Evolutionary conservation across 2,329 filamentous ascomycete species (phyloP).

Genomic region (Calonectria hongkongensis): DNA sequence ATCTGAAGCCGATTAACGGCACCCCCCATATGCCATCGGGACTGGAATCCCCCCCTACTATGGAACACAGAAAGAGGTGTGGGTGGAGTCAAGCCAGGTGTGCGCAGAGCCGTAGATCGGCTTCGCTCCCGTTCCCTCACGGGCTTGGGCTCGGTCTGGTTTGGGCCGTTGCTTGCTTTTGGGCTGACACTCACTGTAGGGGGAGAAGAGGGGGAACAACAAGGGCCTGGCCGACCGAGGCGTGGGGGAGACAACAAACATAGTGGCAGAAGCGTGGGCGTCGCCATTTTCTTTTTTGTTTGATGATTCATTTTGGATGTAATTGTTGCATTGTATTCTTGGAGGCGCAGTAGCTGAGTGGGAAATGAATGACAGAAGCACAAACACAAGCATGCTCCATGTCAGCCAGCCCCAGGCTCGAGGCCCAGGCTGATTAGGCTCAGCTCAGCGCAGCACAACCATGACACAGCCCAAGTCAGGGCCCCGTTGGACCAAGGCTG

Average conservation of each 20-base stretch:
- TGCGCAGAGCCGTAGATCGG: conserved; percentile 3
- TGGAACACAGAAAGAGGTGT: not conserved
- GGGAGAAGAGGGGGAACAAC: conserved; percentile 29
- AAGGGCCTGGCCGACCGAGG: conserved; percentile 12
- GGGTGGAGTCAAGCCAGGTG: not conserved
- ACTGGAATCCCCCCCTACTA: conserved; percentile 8
- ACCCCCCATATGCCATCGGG: conserved; percentile 7
- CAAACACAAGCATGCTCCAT: conserved; percentile 28
- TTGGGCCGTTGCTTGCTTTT: conserved; percentile 22
- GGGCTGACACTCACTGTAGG: conserved; percentile 34
- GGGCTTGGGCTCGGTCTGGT: conserved; percentile 12
- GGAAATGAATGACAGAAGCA: conserved; percentile 27
- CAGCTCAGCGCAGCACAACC: conserved; percentile 24
- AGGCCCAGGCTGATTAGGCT: conserved; percentile 21
- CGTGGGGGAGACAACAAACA: conserved; percentile 39
- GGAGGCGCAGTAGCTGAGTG: conserved; percentile 30
- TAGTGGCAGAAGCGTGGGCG: conserved; percentile 1
- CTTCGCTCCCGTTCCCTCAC: conserved; percentile 10
- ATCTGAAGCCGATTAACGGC: conserved; percentile 18
- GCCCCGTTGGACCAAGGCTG: conserved; percentile 17
- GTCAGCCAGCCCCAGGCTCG: conserved; percentile 32
- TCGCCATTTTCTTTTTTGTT: conserved; percentile 10
- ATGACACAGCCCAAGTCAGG: conserved; percentile 15
- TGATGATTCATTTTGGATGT: conserved; percentile 10
- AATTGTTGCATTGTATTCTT: conserved; percentile 23